phyloP scores from a whole-genome alignment of 2,329 filamentous ascomycete species.

The Neofusicoccum sp. region DNA sequence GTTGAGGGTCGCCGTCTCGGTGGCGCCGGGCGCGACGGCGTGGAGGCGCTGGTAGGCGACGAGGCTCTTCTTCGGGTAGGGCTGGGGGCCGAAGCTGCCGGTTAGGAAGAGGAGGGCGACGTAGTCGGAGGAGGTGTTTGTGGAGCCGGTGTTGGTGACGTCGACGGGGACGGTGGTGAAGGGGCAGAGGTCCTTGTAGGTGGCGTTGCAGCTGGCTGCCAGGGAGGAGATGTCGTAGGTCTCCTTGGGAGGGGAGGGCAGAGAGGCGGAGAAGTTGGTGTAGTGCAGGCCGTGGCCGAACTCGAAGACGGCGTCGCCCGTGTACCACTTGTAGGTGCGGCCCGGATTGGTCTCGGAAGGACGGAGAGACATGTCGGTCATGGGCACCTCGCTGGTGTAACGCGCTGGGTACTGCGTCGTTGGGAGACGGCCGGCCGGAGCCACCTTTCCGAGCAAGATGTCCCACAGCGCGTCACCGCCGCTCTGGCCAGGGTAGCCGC shows the following conservation, averaged over 20 bases:
- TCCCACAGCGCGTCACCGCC: constrained; percentile 60
- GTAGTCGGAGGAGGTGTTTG: constrained; percentile 52
- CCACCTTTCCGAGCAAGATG: constrained; percentile 53
- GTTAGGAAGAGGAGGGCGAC: constrained; percentile 55
- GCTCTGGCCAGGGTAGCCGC: constrained; percentile 62
- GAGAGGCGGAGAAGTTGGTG: constrained; percentile 52
- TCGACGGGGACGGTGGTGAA: constrained; percentile 44
- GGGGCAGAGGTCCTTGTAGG: constrained; percentile 48
- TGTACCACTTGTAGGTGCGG: constrained; percentile 63
- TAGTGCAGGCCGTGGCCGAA: constrained; percentile 64
- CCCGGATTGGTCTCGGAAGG: constrained; percentile 52
- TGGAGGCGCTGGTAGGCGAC: constrained; percentile 54
- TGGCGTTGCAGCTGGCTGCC: constrained; percentile 33
- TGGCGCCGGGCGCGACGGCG: constrained; percentile 39
- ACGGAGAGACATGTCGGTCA: constrained; percentile 60
- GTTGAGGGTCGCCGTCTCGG: constrained; percentile 39
- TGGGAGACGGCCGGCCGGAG: constrained; percentile 58
- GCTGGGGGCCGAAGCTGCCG: constrained; percentile 52
- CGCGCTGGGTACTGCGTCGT: constrained; percentile 59
- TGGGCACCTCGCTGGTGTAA: constrained; percentile 54
- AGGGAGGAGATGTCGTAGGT: constrained; percentile 41
- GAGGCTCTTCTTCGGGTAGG: constrained; percentile 57
- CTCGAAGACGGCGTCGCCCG: constrained; percentile 50
- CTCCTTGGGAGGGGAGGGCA: constrained; percentile 19
- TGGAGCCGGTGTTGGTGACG: constrained; percentile 52